Evolutionary conservation across 495 filamentous ascomycete genomes (phyloP).

Genomic region (Hypoxylon crocopeplum): DNA sequence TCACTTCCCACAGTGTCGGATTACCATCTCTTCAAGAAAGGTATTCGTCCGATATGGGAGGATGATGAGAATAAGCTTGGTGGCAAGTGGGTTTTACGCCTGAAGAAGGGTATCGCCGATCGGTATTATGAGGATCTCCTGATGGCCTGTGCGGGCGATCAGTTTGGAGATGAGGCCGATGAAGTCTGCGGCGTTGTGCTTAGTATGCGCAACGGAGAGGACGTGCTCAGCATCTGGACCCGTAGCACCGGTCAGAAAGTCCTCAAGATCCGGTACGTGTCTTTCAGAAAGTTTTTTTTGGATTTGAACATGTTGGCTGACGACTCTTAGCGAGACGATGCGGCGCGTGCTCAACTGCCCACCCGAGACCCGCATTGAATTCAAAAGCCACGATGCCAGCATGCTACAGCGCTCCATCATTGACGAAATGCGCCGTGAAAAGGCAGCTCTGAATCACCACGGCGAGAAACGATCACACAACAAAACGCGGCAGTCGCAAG

Average conservation of each 20-base stretch:
- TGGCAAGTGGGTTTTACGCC: slow-evolving; percentile 94
- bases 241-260: slow-evolving; percentile 89
- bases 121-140: slow-evolving; percentile 98
- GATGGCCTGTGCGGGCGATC: slow-evolving; percentile 89
- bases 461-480: slow-evolving; percentile 49
- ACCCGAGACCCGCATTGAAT: slow-evolving; percentile 86
- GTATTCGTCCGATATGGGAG: slow-evolving; percentile 97
- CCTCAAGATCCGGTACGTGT: slow-evolving; percentile 89
- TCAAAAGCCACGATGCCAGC: slow-evolving; percentile 88
- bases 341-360: slow-evolving; percentile 87
- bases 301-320: slow-evolving; percentile 9
- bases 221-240: slow-evolving; percentile 97
- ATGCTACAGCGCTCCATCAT: slow-evolving; percentile 82
- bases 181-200: slow-evolving; percentile 95
- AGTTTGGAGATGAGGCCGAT: slow-evolving; percentile 91
- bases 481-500: slow-evolving; percentile 40
- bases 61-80: slow-evolving; percentile 95
- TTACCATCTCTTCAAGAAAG: slow-evolving; percentile 98
- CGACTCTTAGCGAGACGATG: slow-evolving; percentile 77
- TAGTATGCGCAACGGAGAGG: slow-evolving; percentile 93
- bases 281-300: background rate
- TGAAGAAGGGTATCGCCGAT: slow-evolving; percentile 96
- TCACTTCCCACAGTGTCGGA: slow-evolving; percentile 90
- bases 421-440: slow-evolving; percentile 83
- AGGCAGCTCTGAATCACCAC: slow-evolving; percentile 59